Base-by-base conservation (phyloP, 208 protist species). In the Lotmaria passim region DNA sequence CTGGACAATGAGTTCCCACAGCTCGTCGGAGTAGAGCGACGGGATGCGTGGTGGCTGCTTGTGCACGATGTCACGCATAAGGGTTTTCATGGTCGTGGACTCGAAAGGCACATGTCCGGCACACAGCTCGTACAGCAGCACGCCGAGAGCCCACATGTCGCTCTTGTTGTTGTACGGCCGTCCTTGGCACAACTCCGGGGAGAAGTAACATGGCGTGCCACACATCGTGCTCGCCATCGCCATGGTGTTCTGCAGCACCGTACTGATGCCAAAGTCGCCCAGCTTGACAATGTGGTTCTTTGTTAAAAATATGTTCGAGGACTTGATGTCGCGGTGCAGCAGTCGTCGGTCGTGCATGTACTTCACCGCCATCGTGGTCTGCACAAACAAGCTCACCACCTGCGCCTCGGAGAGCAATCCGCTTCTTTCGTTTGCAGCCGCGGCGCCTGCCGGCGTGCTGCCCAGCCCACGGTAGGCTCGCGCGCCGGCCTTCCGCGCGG, bases 141-240 rank as follows among this genome's bases (percentile, higher is more conserved):
- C 87, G 6, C 94, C 94, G 0, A 97, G 74, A 0, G 94, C 90
- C 94, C 95, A 98, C 19, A 97, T 78, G 69, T 98, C 96, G 46
- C 87, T 90, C 71, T 97, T 97, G 69, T 90, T 91, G 78, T 98
- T 98, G 86, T 98, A 98, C 41, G 93, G 87, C 59, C 91, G 82
- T 36, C 93, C 93, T 48, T 89, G 52, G 72, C 93, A 98, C 55
- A 98, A 78, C 75, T 98, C 95, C 23, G 96, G 97, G 1, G 89
- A 96, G 68, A 98, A 94, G 79, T 98, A 98, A 76, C 96, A 98
- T 30, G 97, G 97, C 28, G 97, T 98, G 12, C 97, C 97, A 34
- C 97, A 97, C 81, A 97, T 90, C n/a, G 96, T 98, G 44, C 87
- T 85, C 21, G 93, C 93, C 90, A 96, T 94, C 0, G 85, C 85